phyloP scores from a whole-genome alignment of 2,329 filamentous ascomycete genomes.

The Bipolaris zeicola region DNA sequence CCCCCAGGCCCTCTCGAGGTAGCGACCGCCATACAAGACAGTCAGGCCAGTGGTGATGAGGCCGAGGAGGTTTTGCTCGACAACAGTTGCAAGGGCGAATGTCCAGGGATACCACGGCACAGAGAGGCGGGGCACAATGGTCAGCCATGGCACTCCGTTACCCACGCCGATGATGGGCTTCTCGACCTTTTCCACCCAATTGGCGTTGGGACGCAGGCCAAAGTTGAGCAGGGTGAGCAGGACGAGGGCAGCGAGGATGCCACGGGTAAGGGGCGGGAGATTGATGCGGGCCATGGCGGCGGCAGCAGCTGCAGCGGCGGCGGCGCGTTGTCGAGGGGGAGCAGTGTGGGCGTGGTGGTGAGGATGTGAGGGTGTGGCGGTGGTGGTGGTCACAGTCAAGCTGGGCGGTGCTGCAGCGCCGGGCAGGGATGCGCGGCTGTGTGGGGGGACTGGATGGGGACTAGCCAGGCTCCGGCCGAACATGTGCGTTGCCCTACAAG shows the following conservation, averaged over 20 bases:
- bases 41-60: conserved; percentile 76
- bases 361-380: conserved; percentile 2
- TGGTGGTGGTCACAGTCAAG: background rate
- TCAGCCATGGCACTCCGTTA: conserved; percentile 82
- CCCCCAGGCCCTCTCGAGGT: conserved; percentile 95
- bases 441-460: background rate
- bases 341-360: background rate
- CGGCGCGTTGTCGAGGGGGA: background rate
- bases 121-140: conserved; percentile 81
- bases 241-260: conserved; percentile 74
- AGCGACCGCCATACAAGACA: conserved; percentile 89
- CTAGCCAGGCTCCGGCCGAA: conserved; percentile 1
- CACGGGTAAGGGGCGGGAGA: conserved; percentile 87
- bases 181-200: conserved; percentile 54
- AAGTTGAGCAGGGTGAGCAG: conserved; percentile 83
- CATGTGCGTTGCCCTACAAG: too few species aligned
- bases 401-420: background rate
- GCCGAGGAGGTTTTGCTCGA: conserved; percentile 92
- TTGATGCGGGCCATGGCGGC: conserved; percentile 78
- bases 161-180: conserved; percentile 53
- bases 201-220: conserved; percentile 63
- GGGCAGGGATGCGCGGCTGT: conserved; percentile 4
- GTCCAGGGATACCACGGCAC: conserved; percentile 88
- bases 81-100: conserved; percentile 80
- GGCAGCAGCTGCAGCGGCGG: conserved; percentile 4